A percentile compares a stretch with the other conserved stretches of the same genome.
Evolutionary conservation across 78 protist genomes (phyloP).

Genomic region (Capsaspora owczarzaki): DNA sequence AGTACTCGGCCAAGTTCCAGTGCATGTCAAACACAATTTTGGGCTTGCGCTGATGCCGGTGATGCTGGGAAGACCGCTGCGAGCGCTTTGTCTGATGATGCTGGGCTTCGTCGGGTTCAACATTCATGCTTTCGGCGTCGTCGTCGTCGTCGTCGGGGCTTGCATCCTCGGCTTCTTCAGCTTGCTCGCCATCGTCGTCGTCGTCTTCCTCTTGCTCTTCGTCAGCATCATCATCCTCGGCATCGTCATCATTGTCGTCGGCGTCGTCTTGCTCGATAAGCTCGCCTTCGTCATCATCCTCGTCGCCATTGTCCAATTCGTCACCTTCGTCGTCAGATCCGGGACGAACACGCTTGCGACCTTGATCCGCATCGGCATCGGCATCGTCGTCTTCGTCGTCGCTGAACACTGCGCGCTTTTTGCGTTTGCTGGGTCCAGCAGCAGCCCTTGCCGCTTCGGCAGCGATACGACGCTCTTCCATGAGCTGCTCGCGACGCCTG

Average conservation of each 20-base stretch:
- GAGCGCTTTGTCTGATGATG: not conserved
- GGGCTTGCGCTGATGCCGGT: not conserved
- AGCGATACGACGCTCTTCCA: no score
- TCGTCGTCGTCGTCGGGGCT: not conserved
- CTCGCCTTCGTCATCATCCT: not conserved
- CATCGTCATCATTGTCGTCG: not conserved
- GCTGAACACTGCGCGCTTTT: no score
- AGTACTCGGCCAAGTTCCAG: constrained; percentile 31
- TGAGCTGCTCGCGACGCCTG: no score
- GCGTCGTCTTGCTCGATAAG: not conserved
- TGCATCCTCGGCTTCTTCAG: not conserved
- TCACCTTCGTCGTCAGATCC: not conserved
- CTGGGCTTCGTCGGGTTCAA: not conserved
- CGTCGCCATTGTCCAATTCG: not conserved
- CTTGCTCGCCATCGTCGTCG: not conserved
- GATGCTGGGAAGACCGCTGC: not conserved
- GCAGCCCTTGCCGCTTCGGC: no score
- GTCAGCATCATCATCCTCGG: not conserved
- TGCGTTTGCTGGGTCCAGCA: no score
- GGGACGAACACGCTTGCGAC: not conserved
- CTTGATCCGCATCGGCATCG: not conserved
- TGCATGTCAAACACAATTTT: not conserved
- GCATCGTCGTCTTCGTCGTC: not conserved
- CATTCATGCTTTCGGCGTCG: not conserved
- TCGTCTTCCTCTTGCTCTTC: not conserved